Evolutionary conservation across 1,284 basidiomycete genomes (phyloP).

Genomic region (Takashimella koratensis): DNA sequence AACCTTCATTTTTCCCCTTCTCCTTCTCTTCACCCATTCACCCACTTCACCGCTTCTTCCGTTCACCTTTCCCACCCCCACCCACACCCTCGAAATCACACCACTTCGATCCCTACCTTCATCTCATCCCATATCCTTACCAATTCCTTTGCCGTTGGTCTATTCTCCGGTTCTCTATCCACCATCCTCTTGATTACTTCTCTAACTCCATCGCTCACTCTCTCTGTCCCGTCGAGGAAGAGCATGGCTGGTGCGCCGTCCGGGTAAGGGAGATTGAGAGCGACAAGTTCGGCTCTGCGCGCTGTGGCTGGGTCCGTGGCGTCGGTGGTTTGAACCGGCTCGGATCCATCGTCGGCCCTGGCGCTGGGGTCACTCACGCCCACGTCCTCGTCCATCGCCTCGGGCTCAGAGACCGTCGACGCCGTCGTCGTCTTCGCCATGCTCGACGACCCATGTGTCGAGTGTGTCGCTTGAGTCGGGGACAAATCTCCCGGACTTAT

Average conservation of each 20-base stretch:
- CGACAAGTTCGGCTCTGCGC: background rate
- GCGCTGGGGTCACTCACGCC: background rate
- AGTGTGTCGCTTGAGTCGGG: background rate
- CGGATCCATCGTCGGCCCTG: background rate
- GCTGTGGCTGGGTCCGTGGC: background rate
- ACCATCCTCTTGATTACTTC: conserved; percentile 38
- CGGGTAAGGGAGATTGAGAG: conserved; percentile 16
- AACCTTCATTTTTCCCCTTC: too few relatives aligned
- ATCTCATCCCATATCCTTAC: conserved; percentile 30
- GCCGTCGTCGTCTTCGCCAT: background rate
- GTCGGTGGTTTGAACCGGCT: background rate
- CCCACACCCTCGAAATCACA: too few relatives aligned
- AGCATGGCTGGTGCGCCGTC: conserved; percentile 34
- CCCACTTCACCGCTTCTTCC: too few relatives aligned
- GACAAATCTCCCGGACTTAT: background rate
- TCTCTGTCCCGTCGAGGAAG: conserved; percentile 16
- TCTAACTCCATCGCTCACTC: conserved; percentile 26
- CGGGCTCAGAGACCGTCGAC: background rate
- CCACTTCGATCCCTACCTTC: too few relatives aligned
- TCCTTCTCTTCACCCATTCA: too few relatives aligned
- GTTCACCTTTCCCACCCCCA: too few relatives aligned
- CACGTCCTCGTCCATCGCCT: background rate
- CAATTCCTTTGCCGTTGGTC: conserved; percentile 35
- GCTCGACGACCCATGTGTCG: background rate
- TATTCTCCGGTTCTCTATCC: conserved; percentile 20